Evolutionary conservation across 768 basidiomycete species (phyloP), one percentile per base, ranked within the genome.

Genomic region (Holtermannia corniformis): DNA sequence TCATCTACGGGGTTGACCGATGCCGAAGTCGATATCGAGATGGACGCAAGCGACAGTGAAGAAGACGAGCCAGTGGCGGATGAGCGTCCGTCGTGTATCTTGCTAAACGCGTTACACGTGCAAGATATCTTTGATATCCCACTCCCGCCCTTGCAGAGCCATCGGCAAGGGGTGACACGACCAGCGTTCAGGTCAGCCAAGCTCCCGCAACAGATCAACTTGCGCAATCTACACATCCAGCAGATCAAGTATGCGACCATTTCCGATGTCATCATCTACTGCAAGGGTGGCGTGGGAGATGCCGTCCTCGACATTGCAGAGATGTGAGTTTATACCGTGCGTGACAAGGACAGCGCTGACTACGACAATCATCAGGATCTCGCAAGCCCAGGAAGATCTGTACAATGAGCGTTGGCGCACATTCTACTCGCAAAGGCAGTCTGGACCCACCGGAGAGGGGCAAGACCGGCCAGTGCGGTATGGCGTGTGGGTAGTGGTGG

Each of bases 161-260:
- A 42, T 19, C 19, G 24, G 3, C 22, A 51, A 7, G 5, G 3
- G 5, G 23, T n/a, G 10, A 26, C 14, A n/a, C 40, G 5, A 44
- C 52, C 53, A 14, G 42, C 47, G 37, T 72, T 72, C 57, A 54
- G 60, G 23, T 52, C 56, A 21, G 59, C 66, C 3, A 56, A 59
- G 49, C 54, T 72, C 32, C 63, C 66, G 2, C 52, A 56, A 16
- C 55, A 66, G 47, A 65, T 72, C 51, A 70, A 70, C 45, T 47
- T 72, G 21, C 57, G 71, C 20, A 72, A 72, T 50, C 56, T 72
- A 4, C 60, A 67, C 27, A 72, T 72, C 7, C 71, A 72, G 52
- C 65, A 70, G 49, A 65, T 70, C 57, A 73, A 73, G 51, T 73
- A 73, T 51, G 61, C 70, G 1, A 71, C 70, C 16, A 63, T 73